A percentile compares a stretch with the other conserved stretches of the same genome.
phyloP scores from a whole-genome alignment of 1,284 basidiomycete species.

The Irpex sp. region DNA sequence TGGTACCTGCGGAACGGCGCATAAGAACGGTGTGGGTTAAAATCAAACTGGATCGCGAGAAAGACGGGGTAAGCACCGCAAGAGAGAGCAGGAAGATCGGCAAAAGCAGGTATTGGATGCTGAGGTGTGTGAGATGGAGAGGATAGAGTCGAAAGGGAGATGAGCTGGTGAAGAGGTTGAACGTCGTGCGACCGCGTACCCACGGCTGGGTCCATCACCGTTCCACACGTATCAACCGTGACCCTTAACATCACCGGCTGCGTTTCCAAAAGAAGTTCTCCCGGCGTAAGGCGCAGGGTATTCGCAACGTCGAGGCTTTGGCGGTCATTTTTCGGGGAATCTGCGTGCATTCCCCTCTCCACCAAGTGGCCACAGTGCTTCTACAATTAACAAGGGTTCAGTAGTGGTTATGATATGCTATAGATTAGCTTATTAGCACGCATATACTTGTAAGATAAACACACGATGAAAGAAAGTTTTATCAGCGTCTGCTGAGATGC shows the following conservation, averaged over 20 bases:
- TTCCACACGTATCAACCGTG: slow-evolving; percentile 9
- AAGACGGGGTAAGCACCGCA: not conserved
- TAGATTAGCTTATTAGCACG: not conserved
- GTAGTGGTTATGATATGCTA: not conserved
- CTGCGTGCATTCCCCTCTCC: not conserved
- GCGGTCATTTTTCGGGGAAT: slow-evolving; percentile 17
- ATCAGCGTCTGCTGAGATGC: not conserved
- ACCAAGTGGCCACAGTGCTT: not conserved
- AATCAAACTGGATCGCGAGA: not conserved
- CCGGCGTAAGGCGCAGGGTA: slow-evolving; percentile 7
- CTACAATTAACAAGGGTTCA: slow-evolving; percentile 1
- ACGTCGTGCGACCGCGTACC: slow-evolving; percentile 3
- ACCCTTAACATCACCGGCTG: slow-evolving; percentile 8
- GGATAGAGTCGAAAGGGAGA: not conserved
- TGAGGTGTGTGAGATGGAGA: not conserved
- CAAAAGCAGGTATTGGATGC: not conserved
- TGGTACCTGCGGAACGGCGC: not conserved
- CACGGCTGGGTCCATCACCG: not conserved
- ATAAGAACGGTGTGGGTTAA: not conserved
- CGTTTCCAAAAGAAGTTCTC: slow-evolving; percentile 6
- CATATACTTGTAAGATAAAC: not conserved
- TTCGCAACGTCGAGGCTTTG: slow-evolving; percentile 6
- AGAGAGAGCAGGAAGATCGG: not conserved
- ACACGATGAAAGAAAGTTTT: not conserved
- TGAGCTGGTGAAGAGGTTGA: not conserved